Evolutionary conservation across 2,329 filamentous ascomycete species (phyloP).

Genomic region (Microcyclosporella mali): DNA sequence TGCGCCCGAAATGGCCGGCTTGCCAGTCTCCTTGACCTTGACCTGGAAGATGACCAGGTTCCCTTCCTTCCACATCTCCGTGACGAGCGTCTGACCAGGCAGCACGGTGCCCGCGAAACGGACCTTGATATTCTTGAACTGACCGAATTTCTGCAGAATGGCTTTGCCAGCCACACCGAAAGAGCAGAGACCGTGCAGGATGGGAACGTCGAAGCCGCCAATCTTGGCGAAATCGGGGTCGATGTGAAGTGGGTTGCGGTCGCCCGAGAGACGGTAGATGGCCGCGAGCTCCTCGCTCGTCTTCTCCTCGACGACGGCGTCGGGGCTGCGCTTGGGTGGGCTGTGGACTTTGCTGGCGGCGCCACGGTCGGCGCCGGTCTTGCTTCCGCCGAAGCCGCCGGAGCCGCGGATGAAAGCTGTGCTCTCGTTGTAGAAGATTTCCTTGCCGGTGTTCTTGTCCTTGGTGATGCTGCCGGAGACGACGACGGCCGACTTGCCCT

Average conservation of each 20-base stretch:
- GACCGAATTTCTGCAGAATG: conserved; percentile 74
- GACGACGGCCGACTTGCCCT: conserved; percentile 81
- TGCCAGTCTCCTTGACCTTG: conserved; percentile 87
- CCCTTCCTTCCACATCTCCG: conserved; percentile 91
- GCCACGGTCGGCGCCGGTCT: conserved; percentile 71
- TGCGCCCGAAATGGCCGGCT: conserved; percentile 74
- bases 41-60: conserved; percentile 75
- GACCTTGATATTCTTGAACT: conserved; percentile 87
- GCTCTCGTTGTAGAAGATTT: conserved; percentile 93
- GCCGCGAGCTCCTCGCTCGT: conserved; percentile 89
- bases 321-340: conserved; percentile 69
- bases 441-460: conserved; percentile 76
- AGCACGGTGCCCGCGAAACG: conserved; percentile 80
- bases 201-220: conserved; percentile 89
- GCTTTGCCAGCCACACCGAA: conserved; percentile 91
- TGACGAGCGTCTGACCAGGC: conserved; percentile 82
- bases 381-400: conserved; percentile 81
- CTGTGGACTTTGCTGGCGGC: conserved; percentile 72
- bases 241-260: conserved; percentile 94
- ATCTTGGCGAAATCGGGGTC: conserved; percentile 92
- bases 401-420: conserved; percentile 89
- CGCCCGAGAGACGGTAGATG: conserved; percentile 85
- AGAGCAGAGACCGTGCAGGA: conserved; percentile 93
- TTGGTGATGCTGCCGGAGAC: conserved; percentile 75
- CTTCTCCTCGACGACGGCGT: conserved; percentile 75